A percentile compares a stretch with the other conserved stretches of the same genome.
Conservation (phyloP, 768 basidiomycete genomes). For the Suillus tomentosus region DNA sequence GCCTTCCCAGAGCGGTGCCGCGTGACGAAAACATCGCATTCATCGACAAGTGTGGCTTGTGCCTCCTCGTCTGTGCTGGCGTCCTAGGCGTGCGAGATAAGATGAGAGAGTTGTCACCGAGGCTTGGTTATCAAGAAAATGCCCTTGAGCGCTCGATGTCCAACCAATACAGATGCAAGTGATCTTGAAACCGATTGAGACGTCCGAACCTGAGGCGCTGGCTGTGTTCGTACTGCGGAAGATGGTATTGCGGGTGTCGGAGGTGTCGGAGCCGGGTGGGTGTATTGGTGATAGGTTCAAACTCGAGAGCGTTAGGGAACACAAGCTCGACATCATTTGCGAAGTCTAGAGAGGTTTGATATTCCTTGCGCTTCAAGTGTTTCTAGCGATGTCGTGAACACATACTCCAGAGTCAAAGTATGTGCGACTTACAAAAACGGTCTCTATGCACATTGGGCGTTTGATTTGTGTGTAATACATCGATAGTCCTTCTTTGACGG, state of each 20-base stretch:
- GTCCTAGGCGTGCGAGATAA: conserved; percentile 18
- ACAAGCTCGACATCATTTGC: conserved; percentile 87
- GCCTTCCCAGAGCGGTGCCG: conserved; percentile 66
- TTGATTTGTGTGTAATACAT: conserved; percentile 80
- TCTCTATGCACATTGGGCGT: conserved; percentile 76
- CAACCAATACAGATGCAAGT: conserved; percentile 31
- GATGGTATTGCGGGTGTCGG: too few relatives aligned
- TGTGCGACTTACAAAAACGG: conserved; percentile 63
- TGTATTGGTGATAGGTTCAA: conserved; percentile 60
- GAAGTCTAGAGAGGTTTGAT: conserved; percentile 66
- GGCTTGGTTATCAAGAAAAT: conserved; percentile 62
- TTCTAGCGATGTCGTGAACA: conserved; percentile 48
- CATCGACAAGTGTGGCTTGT: conserved; percentile 39
- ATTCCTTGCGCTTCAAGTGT: conserved; percentile 80
- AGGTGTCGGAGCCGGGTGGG: too few relatives aligned
- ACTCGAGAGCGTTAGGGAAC: conserved; percentile 85
- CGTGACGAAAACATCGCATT: conserved; percentile 72
- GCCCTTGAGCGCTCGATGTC: conserved; percentile 50
- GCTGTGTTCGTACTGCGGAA: too few relatives aligned
- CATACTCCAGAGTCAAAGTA: neutral
- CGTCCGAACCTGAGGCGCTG: too few relatives aligned
- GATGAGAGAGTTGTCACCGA: conserved; percentile 15
- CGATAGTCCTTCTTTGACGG: conserved; percentile 79
- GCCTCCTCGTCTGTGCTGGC: conserved; percentile 33
- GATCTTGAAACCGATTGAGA: too few relatives aligned